These are phyloP conservation scores for rapeseed (Brassica napus) DNA, from an alignment of 345 rosid genomes.

Conservation along the genomic window Da-Ae NC_063440.1:8338501-8339000, in stretches of 20 bases:
- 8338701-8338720: not conserved
- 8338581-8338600: slow-evolving; percentile 25
- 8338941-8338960: slow-evolving; percentile 16
- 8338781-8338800: slow-evolving; percentile 21
- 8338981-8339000: slow-evolving; percentile 13
- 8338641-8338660: slow-evolving; percentile 21
- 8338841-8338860: slow-evolving; percentile 10
- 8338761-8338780: slow-evolving; percentile 13
- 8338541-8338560: not conserved
- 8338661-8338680: slow-evolving; percentile 20
- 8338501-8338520: slow-evolving; percentile 29
- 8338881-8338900: not conserved
- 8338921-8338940: slow-evolving; percentile 10
- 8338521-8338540: not conserved
- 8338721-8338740: not conserved
- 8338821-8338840: not conserved
- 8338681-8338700: slow-evolving; percentile 19
- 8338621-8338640: not conserved
- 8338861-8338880: slow-evolving; percentile 12
- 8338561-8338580: not conserved
- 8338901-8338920: not conserved
- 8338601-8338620: slow-evolving; percentile 1
- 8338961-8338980: slow-evolving; percentile 13
- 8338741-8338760: not conserved
- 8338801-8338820: slow-evolving; percentile 22